Evolutionary conservation across 1,284 basidiomycete species (phyloP), one percentile per base, ranked within the genome.

Genomic region (Sanghuangporus sanghuang): DNA sequence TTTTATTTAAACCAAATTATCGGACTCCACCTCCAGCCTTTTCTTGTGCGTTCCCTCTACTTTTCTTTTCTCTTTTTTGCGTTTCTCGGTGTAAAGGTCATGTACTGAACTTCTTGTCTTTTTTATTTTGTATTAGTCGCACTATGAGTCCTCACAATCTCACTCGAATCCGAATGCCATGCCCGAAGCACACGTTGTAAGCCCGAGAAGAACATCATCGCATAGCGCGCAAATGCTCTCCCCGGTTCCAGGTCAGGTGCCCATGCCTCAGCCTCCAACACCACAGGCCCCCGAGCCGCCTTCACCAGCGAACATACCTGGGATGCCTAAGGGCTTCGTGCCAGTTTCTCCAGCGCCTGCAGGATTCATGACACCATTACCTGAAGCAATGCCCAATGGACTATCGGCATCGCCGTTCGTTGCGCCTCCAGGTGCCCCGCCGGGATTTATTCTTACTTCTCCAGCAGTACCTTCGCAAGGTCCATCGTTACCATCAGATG

Each of bases 111-210:
- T 42, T 38, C 36, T 53, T 59, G 44, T 46, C 53, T 44, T 65
- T 59, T 58, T 62, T 59, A 48, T 59, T 56, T 62, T 62, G 53
- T 59, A 61, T 56, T 59, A 65, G 64, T 65, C 64, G 6, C 64
- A 59, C 46, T 65, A 55, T 65, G 61, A 65, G 35, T 59, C 60
- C 32, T 50, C 53, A 16, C 64, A 56, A 59, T 65, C 27, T 32
- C 27, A 32, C 27, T 32, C 64, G 38, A 62, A 59, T 40, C 53
- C 38, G 39, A 49, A 56, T 14, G 40, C 32, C 56, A 32, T 49
- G 40, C 52, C 54, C 44, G 36, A 36, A n/a, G 61, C 32, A 46
- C 27, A 32, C 23, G 11, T 11, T 12, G 27, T 58, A 39, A 63
- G 62, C 32, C 62, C 62, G n/a, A 52, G 55, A 57, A 46, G 44